Evolutionary conservation across 2,329 filamentous ascomycete species (phyloP).

Genomic region (Furcasterigmium sp.): DNA sequence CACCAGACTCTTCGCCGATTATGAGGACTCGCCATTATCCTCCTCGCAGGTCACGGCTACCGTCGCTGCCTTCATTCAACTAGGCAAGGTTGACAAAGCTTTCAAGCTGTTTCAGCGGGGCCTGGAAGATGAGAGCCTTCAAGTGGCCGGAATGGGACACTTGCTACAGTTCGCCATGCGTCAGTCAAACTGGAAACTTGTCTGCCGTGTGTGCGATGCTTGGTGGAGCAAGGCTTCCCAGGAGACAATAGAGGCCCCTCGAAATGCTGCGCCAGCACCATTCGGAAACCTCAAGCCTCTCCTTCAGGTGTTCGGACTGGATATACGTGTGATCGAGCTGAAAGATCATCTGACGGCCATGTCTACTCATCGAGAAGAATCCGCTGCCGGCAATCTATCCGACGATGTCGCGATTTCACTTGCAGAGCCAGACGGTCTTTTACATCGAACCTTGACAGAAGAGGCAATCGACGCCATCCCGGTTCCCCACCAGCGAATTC

Average conservation of each 20-base stretch:
- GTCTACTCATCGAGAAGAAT: too few relatives aligned
- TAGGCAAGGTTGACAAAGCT: constrained; percentile 31
- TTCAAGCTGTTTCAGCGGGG: constrained; percentile 33
- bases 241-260: neutral
- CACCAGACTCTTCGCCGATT: constrained; percentile 35
- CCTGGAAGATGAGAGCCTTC: constrained; percentile 20
- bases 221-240: neutral
- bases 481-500: constrained; percentile 16
- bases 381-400: too few relatives aligned
- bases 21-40: constrained; percentile 32
- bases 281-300: neutral
- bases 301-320: neutral
- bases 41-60: constrained; percentile 31
- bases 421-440: too few relatives aligned
- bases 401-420: too few relatives aligned
- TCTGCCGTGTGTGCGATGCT: constrained; percentile 7
- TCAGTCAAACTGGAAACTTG: constrained; percentile 26
- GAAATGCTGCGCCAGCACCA: neutral
- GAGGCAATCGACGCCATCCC: too few relatives aligned
- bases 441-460: too few relatives aligned
- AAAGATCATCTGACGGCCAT: neutral
- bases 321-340: neutral
- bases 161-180: constrained; percentile 35
- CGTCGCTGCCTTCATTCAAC: constrained; percentile 34
- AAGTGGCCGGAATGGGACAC: constrained; percentile 36